Base-by-base conservation (phyloP, 768 basidiomycete genomes). In the Dictyophora rubrovolvata region DNA sequence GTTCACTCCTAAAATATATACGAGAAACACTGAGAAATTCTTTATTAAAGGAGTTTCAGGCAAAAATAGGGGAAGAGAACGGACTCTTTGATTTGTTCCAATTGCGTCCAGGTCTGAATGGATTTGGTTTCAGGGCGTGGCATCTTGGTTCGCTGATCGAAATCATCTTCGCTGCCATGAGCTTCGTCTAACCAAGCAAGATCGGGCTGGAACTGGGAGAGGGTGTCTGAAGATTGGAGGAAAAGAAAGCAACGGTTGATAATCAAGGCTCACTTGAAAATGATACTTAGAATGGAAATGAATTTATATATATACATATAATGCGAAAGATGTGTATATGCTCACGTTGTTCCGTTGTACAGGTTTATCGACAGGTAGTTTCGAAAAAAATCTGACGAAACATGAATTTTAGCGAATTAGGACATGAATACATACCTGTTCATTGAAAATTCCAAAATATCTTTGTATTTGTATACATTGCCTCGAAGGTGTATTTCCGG, bases 401-500 rank as follows among this genome's bases (percentile, higher is more conserved):
- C 83, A 36, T 34, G 5, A 22, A 36, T 8, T 18, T 18, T 22
- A 34, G n/a, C 34, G 33, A 6, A 20, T 8, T 1, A 21, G 10
- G 16, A 28, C 28, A 2, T 7, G 28, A 28, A 47, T 20, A 17
- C 28, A 34, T 17, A 59, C 57, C 57, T 23, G 28, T 59, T 51
- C 57, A 59, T 59, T 17, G 57, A 59, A 35, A 59, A 51, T 33
- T 59, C 36, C 33, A 59, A 47, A 10, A 28, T 21, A 11, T 59
- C 57, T 42, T 59, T 42, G 37, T 58, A 57, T 33, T 56, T 52
- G 17, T 87, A 86, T 42, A 89, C 88, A 65, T 83, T 73, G 23
- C 89, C 87, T 23, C 77, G 74, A 56, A 73, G 69, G 69, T 90
- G 87, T 48, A 89, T 88, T 56, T 87, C 82, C 56, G 87, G 83